Conservation (phyloP, 805 yeast species). For the Barnettozyma botsteinii region DNA sequence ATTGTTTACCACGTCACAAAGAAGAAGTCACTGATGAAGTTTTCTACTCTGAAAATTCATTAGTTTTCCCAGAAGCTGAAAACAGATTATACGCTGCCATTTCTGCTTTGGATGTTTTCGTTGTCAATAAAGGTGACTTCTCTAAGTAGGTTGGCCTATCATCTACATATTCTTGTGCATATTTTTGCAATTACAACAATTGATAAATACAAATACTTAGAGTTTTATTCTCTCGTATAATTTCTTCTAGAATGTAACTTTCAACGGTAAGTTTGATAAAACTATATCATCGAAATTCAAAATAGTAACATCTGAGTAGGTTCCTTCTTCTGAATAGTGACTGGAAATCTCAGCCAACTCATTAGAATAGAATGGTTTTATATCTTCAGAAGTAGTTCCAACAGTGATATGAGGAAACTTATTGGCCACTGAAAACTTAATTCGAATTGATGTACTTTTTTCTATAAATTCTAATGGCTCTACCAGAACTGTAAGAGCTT, state of each 20-base stretch:
- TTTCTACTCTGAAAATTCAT: conserved; percentile 74
- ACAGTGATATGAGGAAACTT: conserved; percentile 64
- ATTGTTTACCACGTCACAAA: conserved; percentile 91
- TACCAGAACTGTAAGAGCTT: conserved; percentile 51
- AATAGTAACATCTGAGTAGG: conserved; percentile 7
- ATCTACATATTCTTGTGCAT: not conserved
- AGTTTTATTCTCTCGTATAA: not conserved
- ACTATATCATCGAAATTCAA: conserved; percentile 8
- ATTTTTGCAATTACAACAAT: too few relatives aligned
- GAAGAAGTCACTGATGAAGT: conserved; percentile 95
- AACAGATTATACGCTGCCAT: conserved; percentile 94
- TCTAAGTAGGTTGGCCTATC: conserved; percentile 6
- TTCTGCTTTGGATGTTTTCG: conserved; percentile 87
- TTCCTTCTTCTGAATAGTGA: conserved; percentile 11
- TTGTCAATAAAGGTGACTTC: conserved; percentile 71
- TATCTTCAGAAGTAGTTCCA: conserved; percentile 45
- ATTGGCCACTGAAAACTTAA: conserved; percentile 33
- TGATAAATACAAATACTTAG: too few relatives aligned
- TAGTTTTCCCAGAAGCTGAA: conserved; percentile 95
- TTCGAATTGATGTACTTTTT: conserved; percentile 5
- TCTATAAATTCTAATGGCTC: conserved; percentile 19
- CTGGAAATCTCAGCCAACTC: conserved; percentile 24
- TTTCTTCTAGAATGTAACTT: conserved; percentile 15
- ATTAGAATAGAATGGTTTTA: conserved; percentile 52
- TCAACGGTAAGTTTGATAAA: conserved; percentile 9